A percentile compares a stretch with the other conserved stretches of the same genome.
These are phyloP conservation scores for Lasiodiplodia sp. DNA, from an alignment of 2,329 filamentous ascomycete species.

Conservation along the genomic window DNA sequence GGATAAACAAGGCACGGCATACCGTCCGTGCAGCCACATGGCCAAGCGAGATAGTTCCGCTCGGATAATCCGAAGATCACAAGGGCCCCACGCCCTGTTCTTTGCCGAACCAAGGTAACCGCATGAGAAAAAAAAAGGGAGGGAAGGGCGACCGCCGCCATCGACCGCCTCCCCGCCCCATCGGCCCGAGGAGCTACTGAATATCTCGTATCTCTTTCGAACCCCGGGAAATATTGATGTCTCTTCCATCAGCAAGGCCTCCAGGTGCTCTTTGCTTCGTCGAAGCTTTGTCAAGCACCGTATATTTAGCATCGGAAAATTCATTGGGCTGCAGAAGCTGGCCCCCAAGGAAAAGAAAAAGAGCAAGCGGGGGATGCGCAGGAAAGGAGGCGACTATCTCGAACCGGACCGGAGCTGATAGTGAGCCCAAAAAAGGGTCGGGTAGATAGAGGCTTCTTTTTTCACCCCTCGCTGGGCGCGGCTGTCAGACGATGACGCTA, in stretches of 20 bases:
- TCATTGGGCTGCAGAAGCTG: neutral
- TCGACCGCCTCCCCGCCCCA: neutral
- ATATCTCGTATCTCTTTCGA: neutral
- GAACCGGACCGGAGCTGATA: neutral
- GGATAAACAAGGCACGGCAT: neutral
- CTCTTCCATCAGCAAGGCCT: neutral
- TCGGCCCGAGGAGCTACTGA: neutral
- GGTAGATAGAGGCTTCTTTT: no score
- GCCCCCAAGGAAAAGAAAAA: neutral
- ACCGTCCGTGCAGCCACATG: constrained; percentile 23
- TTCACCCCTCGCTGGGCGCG: no score
- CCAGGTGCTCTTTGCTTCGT: neutral
- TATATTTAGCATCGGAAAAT: neutral
- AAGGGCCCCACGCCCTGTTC: neutral
- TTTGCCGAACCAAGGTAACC: neutral
- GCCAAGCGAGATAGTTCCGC: constrained; percentile 3
- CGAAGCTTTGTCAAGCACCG: neutral
- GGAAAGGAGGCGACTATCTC: neutral
- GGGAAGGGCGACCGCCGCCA: neutral
- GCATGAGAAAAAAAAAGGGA: neutral
- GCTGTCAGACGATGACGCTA: no score
- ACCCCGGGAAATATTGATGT: neutral
- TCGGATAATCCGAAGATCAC: constrained; percentile 6
- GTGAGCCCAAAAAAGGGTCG: no score
- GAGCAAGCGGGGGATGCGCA: neutral